Conservation (phyloP, 2,329 filamentous ascomycete genomes). For the Podosphaera xanthii region DNA sequence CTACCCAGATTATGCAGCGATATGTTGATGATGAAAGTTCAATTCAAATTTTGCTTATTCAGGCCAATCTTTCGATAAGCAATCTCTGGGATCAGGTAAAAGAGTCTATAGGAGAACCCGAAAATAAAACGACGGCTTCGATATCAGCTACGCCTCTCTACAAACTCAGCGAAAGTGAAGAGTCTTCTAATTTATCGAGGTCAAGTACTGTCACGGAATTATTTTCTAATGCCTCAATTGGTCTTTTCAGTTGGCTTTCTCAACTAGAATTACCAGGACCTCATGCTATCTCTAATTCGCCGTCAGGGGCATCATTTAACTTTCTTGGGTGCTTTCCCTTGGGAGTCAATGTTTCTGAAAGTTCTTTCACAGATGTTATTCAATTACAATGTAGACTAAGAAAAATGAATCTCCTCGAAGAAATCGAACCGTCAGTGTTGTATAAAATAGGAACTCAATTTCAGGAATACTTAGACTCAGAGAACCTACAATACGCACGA, state of each 20-base stretch:
- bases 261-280: constrained; percentile 2
- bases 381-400: constrained; percentile 22
- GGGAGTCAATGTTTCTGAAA: constrained; percentile 20
- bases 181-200: background rate
- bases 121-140: background rate
- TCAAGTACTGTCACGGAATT: background rate
- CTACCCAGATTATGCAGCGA: background rate
- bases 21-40: constrained; percentile 3
- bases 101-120: background rate
- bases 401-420: constrained; percentile 18
- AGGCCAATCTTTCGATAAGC: background rate
- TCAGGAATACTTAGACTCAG: constrained; percentile 3
- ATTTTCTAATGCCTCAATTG: background rate
- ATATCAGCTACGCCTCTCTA: background rate
- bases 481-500: constrained; percentile 14
- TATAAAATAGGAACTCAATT: constrained; percentile 10
- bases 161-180: background rate
- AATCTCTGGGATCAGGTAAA: background rate
- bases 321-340: constrained; percentile 24
- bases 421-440: constrained; percentile 5
- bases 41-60: background rate
- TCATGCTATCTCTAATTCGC: constrained; percentile 13
- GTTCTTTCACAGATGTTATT: constrained; percentile 22
- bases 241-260: constrained; percentile 5
- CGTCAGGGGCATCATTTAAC: constrained; percentile 18